Conservation (phyloP, 2,329 filamentous ascomycete species). For the Fusarium floridanum region DNA sequence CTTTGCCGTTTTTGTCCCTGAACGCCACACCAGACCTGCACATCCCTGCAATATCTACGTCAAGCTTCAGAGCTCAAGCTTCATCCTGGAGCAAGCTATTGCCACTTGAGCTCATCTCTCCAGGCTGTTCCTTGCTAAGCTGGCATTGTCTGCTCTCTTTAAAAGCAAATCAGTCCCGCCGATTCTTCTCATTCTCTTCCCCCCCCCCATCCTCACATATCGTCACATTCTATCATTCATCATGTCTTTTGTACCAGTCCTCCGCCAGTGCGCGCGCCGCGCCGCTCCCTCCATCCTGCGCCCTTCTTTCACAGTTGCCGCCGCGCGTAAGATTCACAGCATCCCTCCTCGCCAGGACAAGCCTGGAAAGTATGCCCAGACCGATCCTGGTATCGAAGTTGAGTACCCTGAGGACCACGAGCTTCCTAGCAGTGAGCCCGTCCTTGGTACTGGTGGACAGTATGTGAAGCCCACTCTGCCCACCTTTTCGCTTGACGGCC, state of each 20-base stretch:
- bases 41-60: constrained; percentile 36
- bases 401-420: constrained; percentile 82
- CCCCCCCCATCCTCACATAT: background rate
- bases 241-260: constrained; percentile 43
- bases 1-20: constrained; percentile 36
- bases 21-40: constrained; percentile 26
- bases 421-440: constrained; percentile 77
- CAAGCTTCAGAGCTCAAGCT: constrained; percentile 36
- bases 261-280: constrained; percentile 49
- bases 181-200: background rate
- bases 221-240: constrained; percentile 8
- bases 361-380: constrained; percentile 80
- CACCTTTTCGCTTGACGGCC: constrained; percentile 87
- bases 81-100: constrained; percentile 19
- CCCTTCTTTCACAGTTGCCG: constrained; percentile 39
- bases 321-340: constrained; percentile 50
- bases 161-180: constrained; percentile 14
- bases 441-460: constrained; percentile 81
- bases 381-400: constrained; percentile 81
- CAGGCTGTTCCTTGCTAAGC: constrained; percentile 4
- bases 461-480: constrained; percentile 89
- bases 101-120: constrained; percentile 31
- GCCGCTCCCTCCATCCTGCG: constrained; percentile 37
- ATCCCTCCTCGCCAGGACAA: constrained; percentile 54
- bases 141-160: constrained; percentile 18